Evolutionary conservation across 2,329 filamentous ascomycete species (phyloP), one percentile per base, ranked within the genome.

Genomic region (Aspergillus sp.): DNA sequence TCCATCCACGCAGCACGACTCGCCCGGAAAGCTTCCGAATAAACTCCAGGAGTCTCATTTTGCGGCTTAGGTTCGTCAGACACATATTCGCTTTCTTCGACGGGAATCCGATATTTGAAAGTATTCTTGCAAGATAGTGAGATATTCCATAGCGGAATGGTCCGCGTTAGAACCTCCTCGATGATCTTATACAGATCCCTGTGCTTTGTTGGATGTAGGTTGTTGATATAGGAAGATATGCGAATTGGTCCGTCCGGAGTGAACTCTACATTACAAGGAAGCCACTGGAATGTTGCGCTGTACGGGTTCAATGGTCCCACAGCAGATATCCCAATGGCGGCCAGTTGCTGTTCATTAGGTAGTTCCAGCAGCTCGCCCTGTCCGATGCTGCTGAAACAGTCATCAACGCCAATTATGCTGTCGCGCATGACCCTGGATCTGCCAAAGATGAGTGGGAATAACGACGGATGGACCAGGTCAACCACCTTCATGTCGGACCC

Each of bases 381-480:
- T 37, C 35, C 35, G 5, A n/a, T n/a, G 12, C 35, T n/a, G 6
- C 15, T n/a, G 2, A 37, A n/a, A 37, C 35, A 37, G 12, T 37
- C 14, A 1, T 37, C 35, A 3, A 37, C 12, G 35, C 12, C 54
- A 5, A 71, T 61, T 2, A 52, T 14, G 6, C 35, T 39, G 8
- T 68, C 62, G 3, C 50, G 57, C 2, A 75, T 58, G 12, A 71
- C 60, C 2, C 60, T 62, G 14, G 61, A 70, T 4, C 55, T 57
- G 2, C 70, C 70, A 54, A 71, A 75, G 11, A 75, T 57, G 2
- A 76, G 55, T 0, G 73, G 71, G 52, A 70, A 76, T 6, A 75
- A 60, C 0, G 86, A 90, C 0, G 87, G 87, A 60, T 90, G 83
- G 2, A 90, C 81, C 0, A 90, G 73, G 66, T 90, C 82, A 1